Percentiles rank a stretch among this genome's conserved stretches.
Evolutionary conservation across 2,329 filamentous ascomycete species (phyloP).

Genomic region (Ceratocystis huliohia): DNA sequence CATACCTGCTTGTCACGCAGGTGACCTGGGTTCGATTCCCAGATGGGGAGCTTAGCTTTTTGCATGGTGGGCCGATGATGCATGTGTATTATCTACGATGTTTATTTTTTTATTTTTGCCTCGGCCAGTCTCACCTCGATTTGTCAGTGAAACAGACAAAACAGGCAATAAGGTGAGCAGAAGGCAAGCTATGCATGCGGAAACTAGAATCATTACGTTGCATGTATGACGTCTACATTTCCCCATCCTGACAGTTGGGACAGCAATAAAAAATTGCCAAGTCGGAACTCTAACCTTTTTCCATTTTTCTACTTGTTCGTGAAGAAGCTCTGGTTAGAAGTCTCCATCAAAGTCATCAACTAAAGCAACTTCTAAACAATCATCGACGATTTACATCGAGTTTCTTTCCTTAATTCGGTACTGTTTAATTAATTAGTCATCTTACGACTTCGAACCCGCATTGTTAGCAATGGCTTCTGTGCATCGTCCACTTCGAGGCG

Average conservation of each 20-base stretch:
- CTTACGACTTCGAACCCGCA: neutral
- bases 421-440: neutral
- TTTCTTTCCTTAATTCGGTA: neutral
- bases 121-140: neutral
- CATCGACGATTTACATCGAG: neutral
- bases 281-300: neutral
- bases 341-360: neutral
- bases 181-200: neutral
- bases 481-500: constrained; percentile 38
- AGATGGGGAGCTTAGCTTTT: constrained; percentile 19
- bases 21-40: constrained; percentile 20
- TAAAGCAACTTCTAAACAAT: neutral
- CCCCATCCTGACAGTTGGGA: neutral
- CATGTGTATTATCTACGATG: neutral
- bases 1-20: constrained; percentile 21
- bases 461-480: neutral
- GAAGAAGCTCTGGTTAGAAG: neutral
- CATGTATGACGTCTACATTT: neutral
- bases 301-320: neutral
- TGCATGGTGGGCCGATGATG: neutral
- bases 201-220: neutral
- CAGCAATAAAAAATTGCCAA: neutral
- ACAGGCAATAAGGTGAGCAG: neutral
- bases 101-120: neutral
- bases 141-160: neutral